Evolutionary conservation across 306 rosid genomes (phyloP).

Genomic region (Citrullus colocynthis): DNA sequence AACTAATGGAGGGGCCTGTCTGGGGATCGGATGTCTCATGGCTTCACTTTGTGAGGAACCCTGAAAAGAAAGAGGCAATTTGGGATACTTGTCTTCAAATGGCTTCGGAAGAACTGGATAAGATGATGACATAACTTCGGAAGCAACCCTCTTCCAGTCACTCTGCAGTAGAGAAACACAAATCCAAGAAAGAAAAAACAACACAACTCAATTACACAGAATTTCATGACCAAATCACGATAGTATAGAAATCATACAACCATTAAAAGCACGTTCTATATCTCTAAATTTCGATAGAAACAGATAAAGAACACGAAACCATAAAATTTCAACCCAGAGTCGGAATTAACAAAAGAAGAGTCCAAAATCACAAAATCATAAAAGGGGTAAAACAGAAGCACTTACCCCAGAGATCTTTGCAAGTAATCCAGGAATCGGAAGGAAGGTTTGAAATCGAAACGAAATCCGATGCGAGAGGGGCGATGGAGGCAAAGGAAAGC

Average conservation of each 20-base stretch:
- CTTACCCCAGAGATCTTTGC: neutral
- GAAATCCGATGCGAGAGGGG: neutral
- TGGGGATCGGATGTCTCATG: conserved; percentile 20
- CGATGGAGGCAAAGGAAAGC: neutral
- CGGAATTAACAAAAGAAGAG: neutral
- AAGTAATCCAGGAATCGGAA: neutral
- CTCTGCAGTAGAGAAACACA: conserved; percentile 12
- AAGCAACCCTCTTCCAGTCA: conserved; percentile 15
- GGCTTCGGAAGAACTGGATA: conserved; percentile 30
- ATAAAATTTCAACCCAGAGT: neutral
- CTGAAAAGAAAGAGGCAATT: conserved; percentile 39
- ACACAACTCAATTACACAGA: neutral
- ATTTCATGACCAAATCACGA: neutral
- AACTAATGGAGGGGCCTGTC: conserved; percentile 30
- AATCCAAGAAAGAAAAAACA: neutral
- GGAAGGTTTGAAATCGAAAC: neutral
- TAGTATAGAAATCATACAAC: neutral
- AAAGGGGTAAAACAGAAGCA: neutral
- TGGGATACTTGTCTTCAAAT: conserved; percentile 28
- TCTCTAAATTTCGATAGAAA: neutral
- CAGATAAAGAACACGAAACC: neutral
- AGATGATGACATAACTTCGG: conserved; percentile 36
- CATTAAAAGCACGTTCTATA: conserved; percentile 2
- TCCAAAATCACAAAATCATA: neutral
- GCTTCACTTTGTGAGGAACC: conserved; percentile 26